These are phyloP conservation scores for Calycina marina DNA, from an alignment of 2,329 filamentous ascomycete genomes.

Conservation along the genomic window DNA sequence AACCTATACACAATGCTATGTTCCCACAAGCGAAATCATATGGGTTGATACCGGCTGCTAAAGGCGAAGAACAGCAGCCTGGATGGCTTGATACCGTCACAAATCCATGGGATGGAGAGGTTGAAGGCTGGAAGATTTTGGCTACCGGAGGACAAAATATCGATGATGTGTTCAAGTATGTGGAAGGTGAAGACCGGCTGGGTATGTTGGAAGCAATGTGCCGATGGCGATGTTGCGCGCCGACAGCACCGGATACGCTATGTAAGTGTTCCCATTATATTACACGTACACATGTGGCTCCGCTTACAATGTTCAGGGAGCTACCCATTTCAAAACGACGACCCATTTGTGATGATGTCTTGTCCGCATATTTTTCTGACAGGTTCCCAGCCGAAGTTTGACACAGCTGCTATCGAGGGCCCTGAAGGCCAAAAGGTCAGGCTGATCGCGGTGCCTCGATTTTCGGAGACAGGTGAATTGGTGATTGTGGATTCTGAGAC, in stretches of 20 bases:
- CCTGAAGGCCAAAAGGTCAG: conserved; percentile 56
- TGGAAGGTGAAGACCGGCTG: conserved; percentile 61
- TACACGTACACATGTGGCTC: too few species aligned
- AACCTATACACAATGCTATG: conserved; percentile 84
- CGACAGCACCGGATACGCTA: conserved; percentile 88
- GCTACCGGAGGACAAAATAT: conserved; percentile 86
- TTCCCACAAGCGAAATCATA: conserved; percentile 66
- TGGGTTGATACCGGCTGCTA: conserved; percentile 27
- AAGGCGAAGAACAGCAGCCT: conserved; percentile 28
- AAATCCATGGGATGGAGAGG: conserved; percentile 82
- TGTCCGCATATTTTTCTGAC: conserved; percentile 89
- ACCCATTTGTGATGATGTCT: conserved; percentile 73
- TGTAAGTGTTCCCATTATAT: conserved; percentile 43
- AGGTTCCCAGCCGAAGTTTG: conserved; percentile 70
- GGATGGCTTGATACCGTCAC: conserved; percentile 82
- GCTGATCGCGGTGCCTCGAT: conserved; percentile 72
- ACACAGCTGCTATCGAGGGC: conserved; percentile 53
- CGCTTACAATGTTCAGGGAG: conserved; percentile 44
- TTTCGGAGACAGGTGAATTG: conserved; percentile 62
- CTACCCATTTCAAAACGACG: conserved; percentile 89
- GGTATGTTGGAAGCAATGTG: conserved; percentile 92
- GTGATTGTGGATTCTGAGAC: conserved; percentile 79
- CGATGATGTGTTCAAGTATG: conserved; percentile 85
- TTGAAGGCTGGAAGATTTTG: conserved; percentile 80
- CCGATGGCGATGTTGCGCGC: conserved; percentile 79